These are phyloP conservation scores for Paramecium bursaria DNA, from an alignment of 73 alveolate genomes.

Conservation along the genomic window DNA sequence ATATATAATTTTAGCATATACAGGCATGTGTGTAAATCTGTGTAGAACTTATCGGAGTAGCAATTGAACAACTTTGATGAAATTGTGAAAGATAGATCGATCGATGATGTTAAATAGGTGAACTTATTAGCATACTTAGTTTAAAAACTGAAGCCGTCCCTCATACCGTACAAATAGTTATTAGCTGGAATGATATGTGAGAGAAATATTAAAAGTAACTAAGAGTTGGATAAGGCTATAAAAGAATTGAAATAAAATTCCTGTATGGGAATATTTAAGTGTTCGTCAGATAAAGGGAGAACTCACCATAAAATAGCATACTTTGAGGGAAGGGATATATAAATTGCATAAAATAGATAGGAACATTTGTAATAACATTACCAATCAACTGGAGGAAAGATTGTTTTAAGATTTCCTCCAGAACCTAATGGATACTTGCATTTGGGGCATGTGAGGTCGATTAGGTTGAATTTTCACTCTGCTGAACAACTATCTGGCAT, in stretches of 20 bases:
- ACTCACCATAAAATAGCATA: neutral
- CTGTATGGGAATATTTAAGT: neutral
- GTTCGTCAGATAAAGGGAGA: neutral
- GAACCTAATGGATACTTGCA: slow-evolving; percentile 99
- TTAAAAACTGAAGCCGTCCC: neutral
- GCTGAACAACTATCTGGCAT: slow-evolving; percentile 93
- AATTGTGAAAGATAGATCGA: no score
- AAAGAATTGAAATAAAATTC: neutral
- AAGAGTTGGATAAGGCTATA: slow-evolving; percentile 32
- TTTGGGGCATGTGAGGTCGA: slow-evolving; percentile 99
- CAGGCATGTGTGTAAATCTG: no score
- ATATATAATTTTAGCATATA: no score
- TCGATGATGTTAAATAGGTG: slow-evolving; percentile 1
- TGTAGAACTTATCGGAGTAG: no score
- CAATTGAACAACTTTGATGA: no score
- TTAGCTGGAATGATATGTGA: neutral
- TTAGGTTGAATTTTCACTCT: slow-evolving; percentile 94
- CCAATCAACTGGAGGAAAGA: slow-evolving; percentile 79
- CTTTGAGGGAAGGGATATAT: slow-evolving; percentile 24
- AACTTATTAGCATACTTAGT: slow-evolving; percentile 28
- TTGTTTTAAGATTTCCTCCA: slow-evolving; percentile 99
- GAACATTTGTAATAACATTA: slow-evolving; percentile 1
- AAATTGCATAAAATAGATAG: neutral
- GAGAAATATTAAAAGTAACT: neutral
- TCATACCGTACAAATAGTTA: neutral